Percentiles rank a stretch among this genome's conserved stretches.
Evolutionary conservation across 257 asterid genomes (phyloP).

Genomic region (Fraxinus excelsior): DNA sequence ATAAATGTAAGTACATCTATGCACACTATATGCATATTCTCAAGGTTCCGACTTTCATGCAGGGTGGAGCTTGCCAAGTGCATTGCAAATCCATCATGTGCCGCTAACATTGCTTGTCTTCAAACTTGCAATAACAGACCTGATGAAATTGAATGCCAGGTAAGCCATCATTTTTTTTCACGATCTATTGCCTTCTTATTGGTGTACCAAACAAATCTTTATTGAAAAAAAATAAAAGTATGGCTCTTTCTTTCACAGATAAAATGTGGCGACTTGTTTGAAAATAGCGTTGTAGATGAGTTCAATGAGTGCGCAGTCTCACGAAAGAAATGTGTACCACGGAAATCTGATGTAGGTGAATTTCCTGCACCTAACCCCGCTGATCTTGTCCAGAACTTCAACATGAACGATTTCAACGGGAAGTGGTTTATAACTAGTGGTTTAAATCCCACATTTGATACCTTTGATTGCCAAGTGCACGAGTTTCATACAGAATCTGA

Average conservation of each 20-base stretch:
- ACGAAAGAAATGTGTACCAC: conserved; percentile 96
- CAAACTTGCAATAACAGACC: conserved; percentile 96
- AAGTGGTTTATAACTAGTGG: conserved; percentile 92
- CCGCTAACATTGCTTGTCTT: conserved; percentile 92
- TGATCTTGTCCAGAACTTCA: conserved; percentile 66
- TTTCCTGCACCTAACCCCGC: conserved; percentile 85
- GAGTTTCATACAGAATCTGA: conserved; percentile 79
- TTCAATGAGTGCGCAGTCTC: conserved; percentile 98
- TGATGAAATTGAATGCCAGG: conserved; percentile 99
- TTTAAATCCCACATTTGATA: conserved; percentile 86
- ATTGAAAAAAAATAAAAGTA: background rate
- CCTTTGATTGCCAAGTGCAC: conserved; percentile 89
- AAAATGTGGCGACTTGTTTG: conserved; percentile 93
- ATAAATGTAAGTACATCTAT: background rate
- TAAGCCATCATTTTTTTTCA: conserved; percentile 26
- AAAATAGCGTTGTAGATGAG: conserved; percentile 80
- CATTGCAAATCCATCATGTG: conserved; percentile 89
- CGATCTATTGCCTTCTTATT: background rate
- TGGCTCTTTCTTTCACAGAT: conserved; percentile 54
- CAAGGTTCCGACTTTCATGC: conserved; percentile 21
- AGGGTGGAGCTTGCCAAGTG: conserved; percentile 93
- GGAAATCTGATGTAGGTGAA: conserved; percentile 91
- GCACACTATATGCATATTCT: background rate
- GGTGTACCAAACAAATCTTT: conserved; percentile 2
- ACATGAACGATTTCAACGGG: conserved; percentile 76